These are phyloP conservation scores for Trypanosoma conorhini DNA, from an alignment of 208 protist species.

Conservation along the genomic window DNA sequence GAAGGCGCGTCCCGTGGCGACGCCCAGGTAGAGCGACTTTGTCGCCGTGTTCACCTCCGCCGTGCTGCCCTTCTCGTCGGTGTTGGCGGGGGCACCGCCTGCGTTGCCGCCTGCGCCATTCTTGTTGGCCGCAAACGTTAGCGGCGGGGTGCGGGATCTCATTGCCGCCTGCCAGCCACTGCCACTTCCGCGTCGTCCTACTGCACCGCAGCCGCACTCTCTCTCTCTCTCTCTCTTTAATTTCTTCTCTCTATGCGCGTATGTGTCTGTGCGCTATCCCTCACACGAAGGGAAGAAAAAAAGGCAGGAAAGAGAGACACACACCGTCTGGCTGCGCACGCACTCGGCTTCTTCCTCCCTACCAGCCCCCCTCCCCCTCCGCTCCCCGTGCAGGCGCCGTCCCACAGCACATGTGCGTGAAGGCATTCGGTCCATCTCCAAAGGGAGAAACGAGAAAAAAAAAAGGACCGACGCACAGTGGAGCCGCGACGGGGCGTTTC, in stretches of 20 bases:
- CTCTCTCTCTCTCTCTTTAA: not conserved
- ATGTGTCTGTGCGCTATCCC: not conserved
- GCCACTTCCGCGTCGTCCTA: no score
- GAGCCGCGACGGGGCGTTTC: no score
- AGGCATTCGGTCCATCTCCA: not conserved
- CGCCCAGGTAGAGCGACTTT: constrained; percentile 32
- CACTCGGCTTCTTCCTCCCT: not conserved
- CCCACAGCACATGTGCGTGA: not conserved
- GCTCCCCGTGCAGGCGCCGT: no score
- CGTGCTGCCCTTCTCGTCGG: constrained; percentile 1
- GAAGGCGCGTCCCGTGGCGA: constrained; percentile 39
- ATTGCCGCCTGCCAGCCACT: not conserved
- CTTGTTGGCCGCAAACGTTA: not conserved
- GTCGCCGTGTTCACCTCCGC: constrained; percentile 17
- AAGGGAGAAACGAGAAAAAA: not conserved
- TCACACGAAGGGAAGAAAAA: constrained; percentile 7
- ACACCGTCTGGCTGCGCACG: constrained; percentile 13
- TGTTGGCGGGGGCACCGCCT: not conserved
- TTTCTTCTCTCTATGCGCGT: not conserved
- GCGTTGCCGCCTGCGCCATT: not conserved
- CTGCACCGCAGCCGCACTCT: not conserved
- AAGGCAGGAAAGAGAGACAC: not conserved
- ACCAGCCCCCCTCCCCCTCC: not conserved
- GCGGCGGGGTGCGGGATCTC: not conserved
- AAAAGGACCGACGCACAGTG: not conserved